These are phyloP conservation scores for Scheffersomyces stipitis DNA, from an alignment of 805 yeast genomes.

Conservation along the genomic window DNA sequence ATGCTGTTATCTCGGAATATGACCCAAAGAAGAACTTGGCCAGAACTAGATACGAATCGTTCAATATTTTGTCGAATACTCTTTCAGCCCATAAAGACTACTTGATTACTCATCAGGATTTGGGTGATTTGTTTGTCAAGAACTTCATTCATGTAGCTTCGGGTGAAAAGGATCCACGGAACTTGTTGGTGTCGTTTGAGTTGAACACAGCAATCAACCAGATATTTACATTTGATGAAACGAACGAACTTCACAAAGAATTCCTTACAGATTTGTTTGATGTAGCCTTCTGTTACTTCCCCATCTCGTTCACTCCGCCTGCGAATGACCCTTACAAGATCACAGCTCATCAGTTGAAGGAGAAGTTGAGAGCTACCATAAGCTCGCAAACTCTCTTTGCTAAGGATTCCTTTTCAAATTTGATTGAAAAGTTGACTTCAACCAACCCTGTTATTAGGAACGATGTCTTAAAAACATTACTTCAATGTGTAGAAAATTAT, in stretches of 20 bases:
- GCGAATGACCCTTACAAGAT: constrained; percentile 84
- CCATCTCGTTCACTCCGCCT: constrained; percentile 93
- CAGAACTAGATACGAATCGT: constrained; percentile 58
- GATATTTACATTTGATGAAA: constrained; percentile 28
- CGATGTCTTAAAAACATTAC: constrained; percentile 69
- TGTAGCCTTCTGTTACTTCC: constrained; percentile 90
- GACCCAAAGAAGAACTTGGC: constrained; percentile 62
- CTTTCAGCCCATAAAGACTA: constrained; percentile 25
- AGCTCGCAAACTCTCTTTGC: constrained; percentile 64
- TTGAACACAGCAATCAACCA: constrained; percentile 50
- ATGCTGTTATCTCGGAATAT: constrained; percentile 27
- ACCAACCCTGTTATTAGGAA: constrained; percentile 70
- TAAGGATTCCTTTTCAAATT: constrained; percentile 69
- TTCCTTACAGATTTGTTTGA: constrained; percentile 75
- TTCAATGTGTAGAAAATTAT: constrained; percentile 55
- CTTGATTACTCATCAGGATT: constrained; percentile 11
- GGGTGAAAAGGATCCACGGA: constrained; percentile 94
- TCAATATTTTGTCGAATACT: constrained; percentile 45
- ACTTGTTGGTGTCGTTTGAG: constrained; percentile 68
- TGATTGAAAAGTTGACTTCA: constrained; percentile 77
- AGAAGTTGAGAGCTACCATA: constrained; percentile 58
- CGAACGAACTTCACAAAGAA: constrained; percentile 34
- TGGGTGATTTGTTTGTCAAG: constrained; percentile 46
- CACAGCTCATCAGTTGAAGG: constrained; percentile 69
- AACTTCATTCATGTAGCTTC: constrained; percentile 67